Base-by-base conservation (phyloP, 2,329 filamentous ascomycete genomes). In the Neofusicoccum cordaticola region DNA sequence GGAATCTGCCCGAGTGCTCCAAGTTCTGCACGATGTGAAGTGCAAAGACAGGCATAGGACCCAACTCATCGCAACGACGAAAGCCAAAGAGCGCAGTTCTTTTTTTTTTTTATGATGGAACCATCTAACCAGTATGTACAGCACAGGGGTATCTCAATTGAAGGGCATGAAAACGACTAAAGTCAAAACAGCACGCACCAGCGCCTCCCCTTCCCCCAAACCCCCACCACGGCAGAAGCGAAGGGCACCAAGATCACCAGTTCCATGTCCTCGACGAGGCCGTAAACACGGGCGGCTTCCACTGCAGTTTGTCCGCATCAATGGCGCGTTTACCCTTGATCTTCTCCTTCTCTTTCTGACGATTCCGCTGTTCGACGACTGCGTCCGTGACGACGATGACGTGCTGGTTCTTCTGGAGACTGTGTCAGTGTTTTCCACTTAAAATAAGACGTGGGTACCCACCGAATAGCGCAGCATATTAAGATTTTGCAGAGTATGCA, bases 251-350 rank as follows among this genome's bases (percentile, higher is more conserved):
- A 15, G 27, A 57, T 74, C 73, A 97, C 94, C 94, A 98, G 67
- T 93, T 96, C 95, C 95, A 98, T 12, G 94, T 98, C 71, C 94
- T 85, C 70, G 88, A 91, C 13, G 90, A 91, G 0, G 94, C 93
- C 31, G 90, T 93, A 74, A 98, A 98, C 0, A 97, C 91, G 0
- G 95, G 95, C 11, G 95, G 94, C 78, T 96, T 98, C 95, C 95
- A 99, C 72, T 93, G 90, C 65, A 99, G 87, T 71, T 86, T 85
- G 19, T 87, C 85, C 0, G 93, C 84, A 67, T 96, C 90, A 68
- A 99, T 93, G 50, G 85, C 80, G 63, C 90, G 85, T 76, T 89
- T 89, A 66, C 89, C 87, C 78, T 96, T 97, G 62, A 86, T 75
- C 78, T 90, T 93, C 69, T 91, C 87, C 79, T 92, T 96, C 70